Percentiles rank a stretch among this genome's conserved stretches.
phyloP scores from a whole-genome alignment of 2,329 filamentous ascomycete genomes.

The Aspergillus puulaauensis region DNA sequence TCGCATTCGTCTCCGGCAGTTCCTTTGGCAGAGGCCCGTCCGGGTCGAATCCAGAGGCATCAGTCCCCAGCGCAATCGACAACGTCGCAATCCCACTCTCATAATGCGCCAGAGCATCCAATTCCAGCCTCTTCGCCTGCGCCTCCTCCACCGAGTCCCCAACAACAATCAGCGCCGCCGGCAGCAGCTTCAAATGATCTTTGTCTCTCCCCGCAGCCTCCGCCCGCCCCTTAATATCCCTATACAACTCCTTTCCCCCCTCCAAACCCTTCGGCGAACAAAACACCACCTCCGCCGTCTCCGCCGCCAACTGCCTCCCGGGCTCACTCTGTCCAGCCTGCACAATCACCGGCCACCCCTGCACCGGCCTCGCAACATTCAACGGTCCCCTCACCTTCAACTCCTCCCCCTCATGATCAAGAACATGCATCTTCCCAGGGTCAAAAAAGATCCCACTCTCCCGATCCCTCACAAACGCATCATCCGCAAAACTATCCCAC shows the following conservation, averaged over 20 bases:
- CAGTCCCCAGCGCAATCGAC: constrained; percentile 49
- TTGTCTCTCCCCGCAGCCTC: constrained; percentile 46
- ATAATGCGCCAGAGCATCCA: constrained; percentile 56
- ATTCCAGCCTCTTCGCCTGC: constrained; percentile 47
- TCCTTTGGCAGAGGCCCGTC: constrained; percentile 51
- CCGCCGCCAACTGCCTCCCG: constrained; percentile 51
- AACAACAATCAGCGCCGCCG: constrained; percentile 52
- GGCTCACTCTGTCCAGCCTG: constrained; percentile 56
- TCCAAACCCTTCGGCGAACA: constrained; percentile 51
- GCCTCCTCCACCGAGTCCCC: constrained; percentile 53
- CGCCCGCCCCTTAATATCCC: constrained; percentile 52
- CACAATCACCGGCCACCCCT: constrained; percentile 58
- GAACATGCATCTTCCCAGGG: constrained; percentile 52
- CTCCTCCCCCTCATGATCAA: constrained; percentile 52
- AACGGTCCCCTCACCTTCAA: constrained; percentile 50
- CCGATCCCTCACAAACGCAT: constrained; percentile 52
- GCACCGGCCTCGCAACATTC: constrained; percentile 54
- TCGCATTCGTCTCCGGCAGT: constrained; percentile 55
- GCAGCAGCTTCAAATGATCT: constrained; percentile 53
- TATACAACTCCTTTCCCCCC: constrained; percentile 49
- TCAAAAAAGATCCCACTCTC: constrained; percentile 52
- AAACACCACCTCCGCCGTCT: constrained; percentile 56
- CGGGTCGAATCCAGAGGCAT: constrained; percentile 50
- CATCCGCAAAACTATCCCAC: constrained; percentile 58
- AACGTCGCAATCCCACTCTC: constrained; percentile 56